Base-by-base conservation (phyloP, 2,329 filamentous ascomycete species). In the Aspergillus calidoustus region DNA sequence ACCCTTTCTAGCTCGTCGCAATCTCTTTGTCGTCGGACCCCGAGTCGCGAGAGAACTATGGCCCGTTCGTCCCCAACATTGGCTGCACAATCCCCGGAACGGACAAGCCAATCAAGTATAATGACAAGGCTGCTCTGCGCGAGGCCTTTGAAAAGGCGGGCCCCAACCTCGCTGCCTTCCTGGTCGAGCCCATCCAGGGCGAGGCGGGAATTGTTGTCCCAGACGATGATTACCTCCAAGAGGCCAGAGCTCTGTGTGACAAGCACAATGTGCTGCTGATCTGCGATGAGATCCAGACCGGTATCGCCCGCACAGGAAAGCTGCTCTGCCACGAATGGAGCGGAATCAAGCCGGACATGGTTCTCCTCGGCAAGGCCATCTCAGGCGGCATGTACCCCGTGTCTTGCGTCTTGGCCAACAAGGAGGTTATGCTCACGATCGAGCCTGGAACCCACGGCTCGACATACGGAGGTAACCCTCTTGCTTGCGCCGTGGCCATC, bases 371-470 rank as follows among this genome's bases (percentile, higher is more conserved):
- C 74, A 99, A 99, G 83, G 95, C 95, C 69, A 97, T 99, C 76
- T 97, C 93, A 38, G 95, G 95, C 66, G 95, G 95, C 78, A 95
- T 98, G 90, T 99, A 99, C 81, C 95, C 95, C n/a, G 95, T 99
- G 61, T 97, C 93, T 64, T 93, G 90, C 71, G 93, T 99, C 53
- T 84, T 99, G 56, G 90, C 91, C 64, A 89, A 89, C 71, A 93
- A 90, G 80, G 93, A 97, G 60, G 84, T 98, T 66, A 97, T 99
- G 93, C 86, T 97, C 68, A 95, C 94, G 9, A 85, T 99, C 66
- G 95, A 99, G 83, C 92, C 95, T 28, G 95, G 95, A 63, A 98
- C 95, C 28, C 95, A 99, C 79, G 95, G 95, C 53, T 97, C 92
- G 47, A 99, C 95, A n/a, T 99, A 98, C 74, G 95, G 95, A 64